phyloP scores from a whole-genome alignment of 2,329 filamentous ascomycete genomes.

The Colletotrichum nymphaeae region DNA sequence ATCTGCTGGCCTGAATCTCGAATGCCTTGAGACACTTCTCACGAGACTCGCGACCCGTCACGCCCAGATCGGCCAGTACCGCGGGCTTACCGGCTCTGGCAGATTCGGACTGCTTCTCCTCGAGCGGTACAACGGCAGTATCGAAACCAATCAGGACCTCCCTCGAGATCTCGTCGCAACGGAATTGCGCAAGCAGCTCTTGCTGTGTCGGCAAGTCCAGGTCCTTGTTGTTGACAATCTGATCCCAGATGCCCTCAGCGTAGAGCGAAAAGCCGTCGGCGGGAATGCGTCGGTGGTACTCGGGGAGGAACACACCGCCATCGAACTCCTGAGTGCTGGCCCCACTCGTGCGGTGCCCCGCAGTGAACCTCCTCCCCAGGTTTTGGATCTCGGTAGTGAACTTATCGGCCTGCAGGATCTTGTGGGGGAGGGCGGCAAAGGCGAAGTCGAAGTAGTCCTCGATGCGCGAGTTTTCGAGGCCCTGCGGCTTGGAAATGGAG shows the following conservation, averaged over 20 bases:
- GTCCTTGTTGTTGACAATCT: conserved; percentile 99
- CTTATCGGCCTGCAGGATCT: conserved; percentile 93
- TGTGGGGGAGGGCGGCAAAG: conserved; percentile 95
- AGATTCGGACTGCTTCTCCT: conserved; percentile 85
- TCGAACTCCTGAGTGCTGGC: conserved; percentile 75
- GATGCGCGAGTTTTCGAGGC: conserved; percentile 88
- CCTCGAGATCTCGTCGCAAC: conserved; percentile 94
- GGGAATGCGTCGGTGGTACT: conserved; percentile 95
- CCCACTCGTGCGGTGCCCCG: conserved; percentile 80
- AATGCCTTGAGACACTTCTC: conserved; percentile 83
- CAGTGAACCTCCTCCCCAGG: conserved; percentile 83
- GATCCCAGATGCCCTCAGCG: conserved; percentile 94
- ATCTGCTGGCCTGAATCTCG: conserved; percentile 89
- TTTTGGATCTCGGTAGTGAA: conserved; percentile 85
- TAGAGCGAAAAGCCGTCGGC: conserved; percentile 97
- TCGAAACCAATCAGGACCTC: conserved; percentile 91
- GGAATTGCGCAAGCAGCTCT: conserved; percentile 94
- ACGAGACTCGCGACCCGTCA: conserved; percentile 78
- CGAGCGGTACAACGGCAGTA: conserved; percentile 81
- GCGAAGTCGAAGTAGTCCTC: conserved; percentile 99
- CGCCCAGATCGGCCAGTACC: conserved; percentile 81
- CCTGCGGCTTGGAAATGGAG: conserved; percentile 89
- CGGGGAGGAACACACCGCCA: conserved; percentile 87
- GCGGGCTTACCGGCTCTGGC: conserved; percentile 77
- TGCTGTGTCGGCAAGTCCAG: conserved; percentile 96